These are phyloP conservation scores for Rhododendron ferrugineum DNA, from an alignment of 148 eudicot species.

Conservation along the genomic window DNA sequence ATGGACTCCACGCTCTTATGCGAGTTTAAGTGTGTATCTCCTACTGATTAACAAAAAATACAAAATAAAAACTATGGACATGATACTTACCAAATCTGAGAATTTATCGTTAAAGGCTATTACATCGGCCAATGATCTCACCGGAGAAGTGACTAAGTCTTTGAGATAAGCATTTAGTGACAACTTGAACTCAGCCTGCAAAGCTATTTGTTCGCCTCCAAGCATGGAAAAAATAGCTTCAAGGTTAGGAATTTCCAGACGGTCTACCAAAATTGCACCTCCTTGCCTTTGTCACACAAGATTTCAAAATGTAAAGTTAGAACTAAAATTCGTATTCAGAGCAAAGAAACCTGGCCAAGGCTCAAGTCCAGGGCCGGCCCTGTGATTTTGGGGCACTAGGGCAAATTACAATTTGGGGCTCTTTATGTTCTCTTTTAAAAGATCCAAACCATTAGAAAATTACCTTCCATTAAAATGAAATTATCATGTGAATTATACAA, in stretches of 20 bases:
- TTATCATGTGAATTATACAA: no score
- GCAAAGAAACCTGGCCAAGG: not conserved
- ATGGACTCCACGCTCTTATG: not conserved
- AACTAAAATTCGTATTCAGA: not conserved
- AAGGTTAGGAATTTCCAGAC: constrained; percentile 18
- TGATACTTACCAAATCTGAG: constrained; percentile 20
- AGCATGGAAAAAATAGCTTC: constrained; percentile 12
- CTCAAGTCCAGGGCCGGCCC: not conserved
- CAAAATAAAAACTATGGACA: not conserved
- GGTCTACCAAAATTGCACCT: constrained; percentile 32
- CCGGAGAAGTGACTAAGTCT: constrained; percentile 21
- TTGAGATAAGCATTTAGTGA: constrained; percentile 30
- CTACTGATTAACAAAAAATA: not conserved
- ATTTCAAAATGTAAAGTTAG: not conserved
- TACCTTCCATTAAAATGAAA: no score
- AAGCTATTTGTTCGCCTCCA: constrained; percentile 19
- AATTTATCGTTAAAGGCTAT: constrained; percentile 25
- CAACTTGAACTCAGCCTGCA: constrained; percentile 32
- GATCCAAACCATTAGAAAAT: not conserved
- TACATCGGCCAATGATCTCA: constrained; percentile 33
- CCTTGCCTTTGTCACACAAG: constrained; percentile 11
- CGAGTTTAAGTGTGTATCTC: not conserved
- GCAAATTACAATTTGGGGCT: no score
- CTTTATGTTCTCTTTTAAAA: no score
- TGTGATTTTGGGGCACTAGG: not conserved